Conservation (phyloP, 441 rosid species). For the Jatropha podagrica region DNA sequence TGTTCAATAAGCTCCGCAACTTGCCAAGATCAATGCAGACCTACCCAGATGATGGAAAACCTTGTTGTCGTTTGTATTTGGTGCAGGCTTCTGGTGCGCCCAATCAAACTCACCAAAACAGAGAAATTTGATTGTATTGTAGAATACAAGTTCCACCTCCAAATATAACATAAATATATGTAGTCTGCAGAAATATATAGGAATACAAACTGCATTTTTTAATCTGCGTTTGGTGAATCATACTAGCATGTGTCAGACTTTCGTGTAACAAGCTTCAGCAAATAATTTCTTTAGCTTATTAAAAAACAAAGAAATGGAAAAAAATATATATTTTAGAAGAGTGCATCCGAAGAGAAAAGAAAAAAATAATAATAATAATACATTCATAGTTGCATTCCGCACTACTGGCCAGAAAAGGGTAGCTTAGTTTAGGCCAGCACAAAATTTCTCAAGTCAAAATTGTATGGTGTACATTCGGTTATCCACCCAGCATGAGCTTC, state of each 20-base stretch:
- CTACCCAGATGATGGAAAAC: constrained; percentile 86
- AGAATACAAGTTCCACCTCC: constrained; percentile 9
- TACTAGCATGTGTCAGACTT: constrained; percentile 3
- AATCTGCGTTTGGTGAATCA: background rate
- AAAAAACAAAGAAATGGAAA: background rate
- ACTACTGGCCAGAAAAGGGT: background rate
- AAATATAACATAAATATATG: constrained; percentile 15
- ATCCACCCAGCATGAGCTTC: background rate
- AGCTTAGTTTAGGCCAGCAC: background rate
- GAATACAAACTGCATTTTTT: constrained; percentile 7
- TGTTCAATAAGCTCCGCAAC: constrained; percentile 78
- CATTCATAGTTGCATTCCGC: background rate
- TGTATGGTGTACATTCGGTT: background rate
- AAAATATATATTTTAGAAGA: background rate
- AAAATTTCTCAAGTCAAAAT: background rate
- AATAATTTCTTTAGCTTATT: background rate
- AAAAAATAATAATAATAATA: background rate
- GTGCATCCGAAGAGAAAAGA: background rate
- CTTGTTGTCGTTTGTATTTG: constrained; percentile 87
- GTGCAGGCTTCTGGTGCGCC: constrained; percentile 86
- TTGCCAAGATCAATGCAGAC: constrained; percentile 70
- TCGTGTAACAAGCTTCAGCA: background rate
- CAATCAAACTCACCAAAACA: constrained; percentile 35
- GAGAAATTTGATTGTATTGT: constrained; percentile 22
- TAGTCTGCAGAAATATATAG: constrained; percentile 16